Conservation (phyloP, 148 eudicot genomes). For the Rhododendron ferrugineum region DNA sequence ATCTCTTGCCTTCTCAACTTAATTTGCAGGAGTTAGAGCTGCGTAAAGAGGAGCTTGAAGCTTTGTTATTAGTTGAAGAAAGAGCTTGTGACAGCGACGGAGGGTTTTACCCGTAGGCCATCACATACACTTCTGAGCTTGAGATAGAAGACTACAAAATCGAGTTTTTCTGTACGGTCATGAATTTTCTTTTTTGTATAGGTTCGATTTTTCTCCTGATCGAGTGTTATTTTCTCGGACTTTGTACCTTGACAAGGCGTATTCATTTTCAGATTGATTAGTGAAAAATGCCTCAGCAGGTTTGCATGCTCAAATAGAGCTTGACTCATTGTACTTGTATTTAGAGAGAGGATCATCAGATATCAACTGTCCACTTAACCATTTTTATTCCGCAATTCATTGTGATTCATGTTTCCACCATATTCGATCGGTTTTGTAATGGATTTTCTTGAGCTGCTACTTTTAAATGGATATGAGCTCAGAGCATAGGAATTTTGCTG, state of each 20-base stretch:
- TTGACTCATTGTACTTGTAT: neutral
- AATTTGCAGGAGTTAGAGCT: constrained; percentile 74
- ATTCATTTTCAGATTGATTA: neutral
- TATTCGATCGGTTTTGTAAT: neutral
- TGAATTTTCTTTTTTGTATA: neutral
- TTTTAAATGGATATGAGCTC: neutral
- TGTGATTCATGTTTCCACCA: neutral
- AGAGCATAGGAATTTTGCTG: neutral
- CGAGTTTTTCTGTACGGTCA: neutral
- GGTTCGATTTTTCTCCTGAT: neutral
- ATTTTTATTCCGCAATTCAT: neutral
- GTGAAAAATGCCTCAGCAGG: neutral
- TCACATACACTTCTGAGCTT: neutral
- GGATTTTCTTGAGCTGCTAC: neutral
- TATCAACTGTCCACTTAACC: neutral
- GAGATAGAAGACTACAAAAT: neutral
- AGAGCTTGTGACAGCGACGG: constrained; percentile 15
- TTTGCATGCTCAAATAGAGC: neutral
- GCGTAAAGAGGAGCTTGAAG: constrained; percentile 69
- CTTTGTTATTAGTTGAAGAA: constrained; percentile 56
- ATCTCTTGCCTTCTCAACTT: neutral
- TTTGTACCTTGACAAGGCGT: neutral
- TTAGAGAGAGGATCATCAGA: neutral
- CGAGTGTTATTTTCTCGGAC: neutral
- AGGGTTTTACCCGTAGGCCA: neutral